Base-by-base conservation (phyloP, 345 rosid species). In the Nasturtium officinale region DNA sequence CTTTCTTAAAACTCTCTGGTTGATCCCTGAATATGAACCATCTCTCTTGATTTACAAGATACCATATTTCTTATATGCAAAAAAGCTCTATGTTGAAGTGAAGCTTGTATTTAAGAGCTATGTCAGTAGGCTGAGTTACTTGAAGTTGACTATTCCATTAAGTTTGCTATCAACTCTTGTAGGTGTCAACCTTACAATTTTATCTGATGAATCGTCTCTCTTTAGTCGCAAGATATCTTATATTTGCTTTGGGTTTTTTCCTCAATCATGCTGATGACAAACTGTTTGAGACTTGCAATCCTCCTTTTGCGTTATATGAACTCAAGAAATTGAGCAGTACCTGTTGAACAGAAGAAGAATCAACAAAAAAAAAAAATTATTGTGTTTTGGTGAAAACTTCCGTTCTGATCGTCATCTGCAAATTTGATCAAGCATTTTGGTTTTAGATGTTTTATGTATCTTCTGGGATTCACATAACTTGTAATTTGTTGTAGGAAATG, bases 401-500 rank as follows among this genome's bases (percentile, higher is more conserved):
- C 13, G 56, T 57, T 69, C 28, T 61, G 15, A 43, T 43, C 18
- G 17, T 48, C 40, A 50, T 60, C 29, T 61, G 67, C 53, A 20
- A 61, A 15, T 21, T 40, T 12, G 4, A 43, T 42, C 33, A 53
- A 38, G 9, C 35, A 40, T 29, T 26, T 20, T 71, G 50, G 67
- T 59, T 63, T 73, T 29, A 54, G 30, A 46, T 47, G n/a, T 58
- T 5, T 23, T 67, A 15, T 48, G 53, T 42, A 9, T 46, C 28
- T 16, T 53, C 4, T 74, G 26, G 17, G 9, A 35, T 71, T 57
- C 7, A 65, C 12, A 54, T 21, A 69, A 10, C 42, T 62, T 61
- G 53, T 25, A 35, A 43, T 46, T 21, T 46, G 33, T 77, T 68
- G 74, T 79, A 82, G 92, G 83, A 79, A 26, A 64, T 74, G 58